Evolutionary conservation across 805 yeast species (phyloP).

Genomic region (Nakazawaea wickerhamii): DNA sequence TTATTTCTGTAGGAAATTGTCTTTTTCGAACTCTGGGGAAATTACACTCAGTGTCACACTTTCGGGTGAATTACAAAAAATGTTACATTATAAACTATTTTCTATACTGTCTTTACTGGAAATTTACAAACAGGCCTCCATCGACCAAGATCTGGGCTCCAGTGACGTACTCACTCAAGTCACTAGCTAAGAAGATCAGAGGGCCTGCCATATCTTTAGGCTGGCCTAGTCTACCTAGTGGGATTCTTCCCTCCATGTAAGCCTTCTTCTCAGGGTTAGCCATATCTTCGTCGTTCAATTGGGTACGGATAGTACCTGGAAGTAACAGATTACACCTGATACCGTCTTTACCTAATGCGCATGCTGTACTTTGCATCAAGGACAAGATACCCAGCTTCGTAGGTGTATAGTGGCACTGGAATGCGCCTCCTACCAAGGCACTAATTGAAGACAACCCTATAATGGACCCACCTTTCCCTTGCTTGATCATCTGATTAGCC

Average conservation of each 20-base stretch:
- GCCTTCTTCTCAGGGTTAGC: conserved; percentile 28
- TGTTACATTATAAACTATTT: background rate
- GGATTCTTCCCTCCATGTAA: conserved; percentile 36
- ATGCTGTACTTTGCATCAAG: conserved; percentile 38
- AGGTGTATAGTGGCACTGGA: conserved; percentile 42
- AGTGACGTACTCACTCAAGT: conserved; percentile 29
- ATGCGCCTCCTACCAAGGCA: conserved; percentile 41
- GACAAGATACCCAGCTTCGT: conserved; percentile 42
- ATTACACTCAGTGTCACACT: too few species aligned
- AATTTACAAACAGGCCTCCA: conserved; percentile 41
- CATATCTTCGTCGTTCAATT: conserved; percentile 38
- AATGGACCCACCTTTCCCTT: conserved; percentile 43
- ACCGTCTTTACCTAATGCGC: conserved; percentile 37
- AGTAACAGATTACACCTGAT: conserved; percentile 40
- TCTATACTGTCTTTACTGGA: conserved; percentile 26
- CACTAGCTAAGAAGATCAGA: conserved; percentile 35
- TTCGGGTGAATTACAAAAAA: background rate
- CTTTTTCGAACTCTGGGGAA: too few species aligned
- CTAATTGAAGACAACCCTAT: conserved; percentile 38
- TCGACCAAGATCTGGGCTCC: conserved; percentile 41
- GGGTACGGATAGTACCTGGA: conserved; percentile 40
- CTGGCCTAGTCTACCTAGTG: conserved; percentile 33
- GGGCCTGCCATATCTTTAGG: conserved; percentile 37
- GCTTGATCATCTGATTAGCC: conserved; percentile 37
- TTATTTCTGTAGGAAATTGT: too few species aligned